Base-by-base conservation (phyloP, 2,329 filamentous ascomycete species). In the Neophaeococcomyces mojaviensis region DNA sequence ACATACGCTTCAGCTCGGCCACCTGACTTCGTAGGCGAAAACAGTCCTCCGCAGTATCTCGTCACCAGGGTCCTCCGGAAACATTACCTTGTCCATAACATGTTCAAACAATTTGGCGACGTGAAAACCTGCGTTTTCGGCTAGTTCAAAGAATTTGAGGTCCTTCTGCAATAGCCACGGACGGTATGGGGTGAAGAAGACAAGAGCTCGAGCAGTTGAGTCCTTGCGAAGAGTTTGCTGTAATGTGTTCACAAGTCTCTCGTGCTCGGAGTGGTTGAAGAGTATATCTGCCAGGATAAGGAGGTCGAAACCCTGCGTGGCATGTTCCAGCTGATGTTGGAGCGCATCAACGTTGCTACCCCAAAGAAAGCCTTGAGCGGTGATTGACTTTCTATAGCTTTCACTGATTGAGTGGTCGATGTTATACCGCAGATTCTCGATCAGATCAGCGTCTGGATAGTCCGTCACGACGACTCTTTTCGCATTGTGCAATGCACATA, bases 101-200 rank as follows among this genome's bases (percentile, higher is more conserved):
- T 82, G 79, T 66, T 96, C 87, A 39, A 89, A 71, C 28, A 94
- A 74, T 69, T 90, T 87, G 53, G 82, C 81, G 2, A 95, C 88
- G 13, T 67, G 66, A 50, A 96, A 85, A 0, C 88, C 88, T 39
- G 71, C 74, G 42, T 78, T 76, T 49, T 78, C 72, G 3, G 83
- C 86, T 47, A 88, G 60, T 39, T 88, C 84, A 61, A 96, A 96
- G 69, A 96, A 96, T 3, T 76, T 78, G 62, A 94, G 72, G 59
- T 95, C 92, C 64, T 88, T 85, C 52, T 88, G 77, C 58, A 85
- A 73, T 60, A 96, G 71, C 89, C 89, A 96, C 1, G 90, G 89
- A 52, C 92, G 76, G 67, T 97, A 95, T 16, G 87, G 89, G 0
- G 89, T 94, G 69, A 96, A 97, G 64, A 96, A 94, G 6, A 96